phyloP scores from a whole-genome alignment of 2,329 filamentous ascomycete species.

The Kalaharituber pfeilii region DNA sequence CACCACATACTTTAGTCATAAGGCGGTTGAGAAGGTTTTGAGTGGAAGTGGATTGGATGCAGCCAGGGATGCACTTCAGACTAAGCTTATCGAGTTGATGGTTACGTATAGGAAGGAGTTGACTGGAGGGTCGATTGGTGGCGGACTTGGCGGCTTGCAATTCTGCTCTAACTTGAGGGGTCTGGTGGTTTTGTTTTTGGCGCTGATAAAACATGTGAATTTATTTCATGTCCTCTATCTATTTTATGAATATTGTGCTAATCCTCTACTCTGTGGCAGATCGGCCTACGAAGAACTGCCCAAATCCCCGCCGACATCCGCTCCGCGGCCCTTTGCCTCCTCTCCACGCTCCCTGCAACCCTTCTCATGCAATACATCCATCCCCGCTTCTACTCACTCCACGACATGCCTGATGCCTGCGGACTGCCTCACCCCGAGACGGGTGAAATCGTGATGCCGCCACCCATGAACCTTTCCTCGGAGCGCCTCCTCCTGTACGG shows the following conservation, averaged over 20 bases:
- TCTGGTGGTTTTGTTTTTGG: conserved; percentile 77
- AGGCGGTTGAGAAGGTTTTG: conserved; percentile 80
- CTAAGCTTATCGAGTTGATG: conserved; percentile 79
- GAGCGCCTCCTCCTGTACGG: conserved; percentile 77
- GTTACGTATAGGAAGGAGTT: conserved; percentile 96
- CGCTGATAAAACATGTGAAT: conserved; percentile 82
- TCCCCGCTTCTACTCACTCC: conserved; percentile 65
- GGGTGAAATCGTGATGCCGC: conserved; percentile 76
- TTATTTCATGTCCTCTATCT: too few relatives aligned
- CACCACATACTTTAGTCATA: conserved; percentile 88
- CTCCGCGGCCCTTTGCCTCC: conserved; percentile 74
- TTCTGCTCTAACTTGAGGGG: conserved; percentile 85
- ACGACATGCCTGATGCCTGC: conserved; percentile 92
- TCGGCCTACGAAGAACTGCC: conserved; percentile 70
- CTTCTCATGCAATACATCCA: conserved; percentile 89
- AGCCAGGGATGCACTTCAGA: conserved; percentile 75
- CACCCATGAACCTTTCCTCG: conserved; percentile 68
- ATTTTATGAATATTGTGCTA: too few relatives aligned
- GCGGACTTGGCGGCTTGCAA: conserved; percentile 54
- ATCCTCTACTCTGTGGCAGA: conserved; percentile 29
- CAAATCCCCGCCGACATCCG: conserved; percentile 89
- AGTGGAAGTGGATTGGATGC: conserved; percentile 76
- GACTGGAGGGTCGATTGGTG: conserved; percentile 86
- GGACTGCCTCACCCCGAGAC: conserved; percentile 72
- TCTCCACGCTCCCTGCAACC: conserved; percentile 84